Evolutionary conservation across 73 alveolate genomes (phyloP).

Genomic region (Stentor roeselii): DNA sequence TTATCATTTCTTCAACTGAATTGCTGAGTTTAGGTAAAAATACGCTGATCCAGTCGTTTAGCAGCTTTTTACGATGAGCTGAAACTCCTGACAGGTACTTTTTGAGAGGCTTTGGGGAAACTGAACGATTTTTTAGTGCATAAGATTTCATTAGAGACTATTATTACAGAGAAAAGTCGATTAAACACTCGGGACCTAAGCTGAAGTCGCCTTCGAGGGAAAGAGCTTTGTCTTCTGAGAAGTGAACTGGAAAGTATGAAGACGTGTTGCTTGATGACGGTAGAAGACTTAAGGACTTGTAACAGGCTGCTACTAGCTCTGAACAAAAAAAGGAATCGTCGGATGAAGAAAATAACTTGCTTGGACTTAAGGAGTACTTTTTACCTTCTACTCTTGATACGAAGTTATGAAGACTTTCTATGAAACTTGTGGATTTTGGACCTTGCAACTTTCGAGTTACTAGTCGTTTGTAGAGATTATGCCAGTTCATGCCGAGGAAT

Average conservation of each 20-base stretch:
- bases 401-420: slow-evolving; percentile 23
- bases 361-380: no score
- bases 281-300: no score
- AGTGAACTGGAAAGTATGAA: no score
- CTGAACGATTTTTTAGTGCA: background rate
- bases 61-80: background rate
- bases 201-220: no score
- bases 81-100: background rate
- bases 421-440: background rate
- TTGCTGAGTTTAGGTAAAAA: background rate
- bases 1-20: background rate
- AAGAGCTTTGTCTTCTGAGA: no score
- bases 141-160: background rate
- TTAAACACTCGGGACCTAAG: no score
- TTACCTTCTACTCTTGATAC: slow-evolving; percentile 31
- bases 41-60: background rate
- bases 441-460: slow-evolving; percentile 27
- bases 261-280: no score
- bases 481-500: slow-evolving; percentile 32
- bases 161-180: no score
- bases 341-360: no score
- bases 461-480: slow-evolving; percentile 27
- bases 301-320: no score
- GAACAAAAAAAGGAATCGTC: no score
- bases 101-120: background rate